phyloP scores from a whole-genome alignment of 75 land plant species.

The Adiantum capillusveneris region DNA sequence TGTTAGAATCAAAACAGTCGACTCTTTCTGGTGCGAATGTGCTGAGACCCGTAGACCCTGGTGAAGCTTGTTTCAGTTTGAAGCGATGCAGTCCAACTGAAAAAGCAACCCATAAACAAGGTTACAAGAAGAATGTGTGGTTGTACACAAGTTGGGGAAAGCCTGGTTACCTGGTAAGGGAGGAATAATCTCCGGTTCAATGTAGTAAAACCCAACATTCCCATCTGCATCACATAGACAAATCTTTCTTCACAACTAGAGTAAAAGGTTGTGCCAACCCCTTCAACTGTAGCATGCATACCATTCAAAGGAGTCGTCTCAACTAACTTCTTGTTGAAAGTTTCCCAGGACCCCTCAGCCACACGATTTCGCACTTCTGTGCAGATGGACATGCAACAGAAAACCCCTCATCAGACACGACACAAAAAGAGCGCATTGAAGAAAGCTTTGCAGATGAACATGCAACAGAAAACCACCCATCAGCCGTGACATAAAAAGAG shows the following conservation, averaged over 20 bases:
- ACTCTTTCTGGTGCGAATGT: conserved; percentile 33
- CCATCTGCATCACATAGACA: conserved; percentile 43
- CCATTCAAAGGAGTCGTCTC: conserved; percentile 82
- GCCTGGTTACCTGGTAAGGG: conserved; percentile 82
- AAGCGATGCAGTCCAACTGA: conserved; percentile 79
- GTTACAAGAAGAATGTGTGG: too few relatives aligned
- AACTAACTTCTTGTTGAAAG: conserved; percentile 55
- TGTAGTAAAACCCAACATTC: conserved; percentile 86
- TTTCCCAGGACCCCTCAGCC: conserved; percentile 86
- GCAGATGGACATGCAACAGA: not conserved
- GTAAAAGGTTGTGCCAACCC: not conserved
- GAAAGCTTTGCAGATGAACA: not conserved
- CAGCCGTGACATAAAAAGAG: too few relatives aligned
- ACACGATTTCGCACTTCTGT: conserved; percentile 74
- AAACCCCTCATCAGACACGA: too few relatives aligned
- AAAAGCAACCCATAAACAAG: too few relatives aligned
- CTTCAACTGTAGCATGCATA: conserved; percentile 4
- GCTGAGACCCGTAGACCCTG: conserved; percentile 8
- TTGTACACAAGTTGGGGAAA: too few relatives aligned
- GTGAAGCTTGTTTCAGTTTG: conserved; percentile 26
- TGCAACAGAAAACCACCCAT: too few relatives aligned
- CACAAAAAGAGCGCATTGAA: too few relatives aligned
- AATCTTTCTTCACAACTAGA: not conserved
- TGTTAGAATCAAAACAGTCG: conserved; percentile 59
- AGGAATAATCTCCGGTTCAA: conserved; percentile 91